phyloP scores from a whole-genome alignment of 805 yeast species.

The Debaryomyces castellii region DNA sequence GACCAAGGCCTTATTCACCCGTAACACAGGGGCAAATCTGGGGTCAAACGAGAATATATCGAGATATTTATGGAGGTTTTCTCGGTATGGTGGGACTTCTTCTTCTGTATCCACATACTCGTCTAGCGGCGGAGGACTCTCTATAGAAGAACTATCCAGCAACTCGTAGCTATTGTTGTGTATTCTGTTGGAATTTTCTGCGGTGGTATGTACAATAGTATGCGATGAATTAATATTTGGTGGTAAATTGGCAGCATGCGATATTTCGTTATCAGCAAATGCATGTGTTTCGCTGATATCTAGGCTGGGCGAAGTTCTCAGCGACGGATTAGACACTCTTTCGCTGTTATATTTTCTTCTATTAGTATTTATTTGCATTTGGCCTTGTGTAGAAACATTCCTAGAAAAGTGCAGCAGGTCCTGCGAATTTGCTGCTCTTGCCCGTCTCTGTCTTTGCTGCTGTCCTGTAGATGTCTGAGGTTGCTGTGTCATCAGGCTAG shows the following conservation, averaged over 20 bases:
- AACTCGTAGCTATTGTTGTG: neutral
- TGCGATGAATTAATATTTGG: neutral
- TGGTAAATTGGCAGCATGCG: neutral
- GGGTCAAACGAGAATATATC: slow-evolving; percentile 29
- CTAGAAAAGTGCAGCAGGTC: neutral
- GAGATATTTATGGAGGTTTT: slow-evolving; percentile 20
- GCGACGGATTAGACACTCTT: neutral
- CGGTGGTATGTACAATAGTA: neutral
- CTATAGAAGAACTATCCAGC: neutral
- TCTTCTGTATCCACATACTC: slow-evolving; percentile 9
- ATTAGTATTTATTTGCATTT: neutral
- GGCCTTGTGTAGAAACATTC: neutral
- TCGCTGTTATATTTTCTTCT: neutral
- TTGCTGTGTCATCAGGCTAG: neutral
- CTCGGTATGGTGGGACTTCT: slow-evolving; percentile 26
- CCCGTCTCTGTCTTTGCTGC: neutral
- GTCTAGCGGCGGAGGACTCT: slow-evolving; percentile 7
- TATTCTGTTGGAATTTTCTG: neutral
- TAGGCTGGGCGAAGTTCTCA: neutral
- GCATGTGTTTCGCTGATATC: neutral
- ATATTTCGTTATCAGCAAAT: neutral
- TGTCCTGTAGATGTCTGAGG: neutral
- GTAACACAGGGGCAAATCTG: slow-evolving; percentile 21
- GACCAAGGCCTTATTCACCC: slow-evolving; percentile 20
- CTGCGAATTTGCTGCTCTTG: neutral